Evolutionary conservation across 2,329 filamentous ascomycete genomes (phyloP), one percentile per base, ranked within the genome.

Genomic region (Eurotiales sp.): DNA sequence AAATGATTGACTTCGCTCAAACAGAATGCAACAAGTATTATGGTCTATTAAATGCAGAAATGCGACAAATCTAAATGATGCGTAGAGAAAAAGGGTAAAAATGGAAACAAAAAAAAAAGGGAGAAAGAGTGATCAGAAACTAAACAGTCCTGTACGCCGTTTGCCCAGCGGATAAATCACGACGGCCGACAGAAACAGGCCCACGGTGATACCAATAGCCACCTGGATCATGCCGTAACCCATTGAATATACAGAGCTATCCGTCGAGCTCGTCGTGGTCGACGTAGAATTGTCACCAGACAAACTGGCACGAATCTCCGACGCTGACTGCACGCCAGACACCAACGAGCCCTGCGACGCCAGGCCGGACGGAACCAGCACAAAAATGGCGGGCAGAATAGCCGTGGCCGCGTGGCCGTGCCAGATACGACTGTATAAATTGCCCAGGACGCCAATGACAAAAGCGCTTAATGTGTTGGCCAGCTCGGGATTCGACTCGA

Each of bases 351-450:
- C 82, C 47, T 73, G 74, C 0, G 81, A 79, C 2, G 81, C 78
- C 2, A 85, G 69, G 1, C 81, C 82, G 2, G 75, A 79, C 0
- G 82, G 82, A 0, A 85, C 81, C 53, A 83, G 79, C 2, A 84
- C 80, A 56, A 95, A 95, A 56, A 96, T 95, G 4, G 87, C 90
- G 0, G 90, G 90, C 8, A 96, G 73, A 77, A 96, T 88, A 1
- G 88, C 86, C 0, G 89, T 88, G 0, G 90, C 90, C 0, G 90
- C 90, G 2, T 95, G 80, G 1, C 87, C 87, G 64, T 91, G 90
- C 11, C 86, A 68, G 30, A 77, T 60, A 2, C 88, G 80, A 12
- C 85, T 86, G 71, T 93, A 92, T 2, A 90, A 64, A 58, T 95
- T 95, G 3, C 88, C 88, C 45, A 90, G 72, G 29, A 91, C 79